phyloP scores from a whole-genome alignment of 495 filamentous ascomycete species.

The Thozetella sp. region DNA sequence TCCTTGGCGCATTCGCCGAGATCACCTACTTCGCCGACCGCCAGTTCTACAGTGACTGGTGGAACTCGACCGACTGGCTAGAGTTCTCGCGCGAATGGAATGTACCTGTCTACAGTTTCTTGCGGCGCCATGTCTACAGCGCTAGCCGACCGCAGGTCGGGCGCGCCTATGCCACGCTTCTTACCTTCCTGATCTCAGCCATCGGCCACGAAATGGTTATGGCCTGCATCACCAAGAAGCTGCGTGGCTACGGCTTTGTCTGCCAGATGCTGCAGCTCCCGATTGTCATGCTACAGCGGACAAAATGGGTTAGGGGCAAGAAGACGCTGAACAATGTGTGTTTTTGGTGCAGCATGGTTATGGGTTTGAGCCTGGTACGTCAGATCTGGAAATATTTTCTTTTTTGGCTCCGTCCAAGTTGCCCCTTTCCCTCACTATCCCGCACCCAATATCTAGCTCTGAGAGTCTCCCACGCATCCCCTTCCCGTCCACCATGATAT shows the following conservation, averaged over 20 bases:
- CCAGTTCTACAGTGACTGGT: conserved; percentile 98
- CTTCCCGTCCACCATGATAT: neutral
- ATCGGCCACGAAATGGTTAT: conserved; percentile 94
- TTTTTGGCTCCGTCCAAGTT: neutral
- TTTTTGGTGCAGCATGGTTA: conserved; percentile 95
- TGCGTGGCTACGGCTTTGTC: conserved; percentile 90
- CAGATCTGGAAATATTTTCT: neutral
- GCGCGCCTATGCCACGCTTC: conserved; percentile 77
- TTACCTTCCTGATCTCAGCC: conserved; percentile 90
- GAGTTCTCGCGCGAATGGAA: conserved; percentile 99
- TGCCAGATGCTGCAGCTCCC: conserved; percentile 97
- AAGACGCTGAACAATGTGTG: conserved; percentile 86
- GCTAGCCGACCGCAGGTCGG: conserved; percentile 75
- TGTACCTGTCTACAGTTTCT: conserved; percentile 96
- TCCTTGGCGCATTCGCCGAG: conserved; percentile 92
- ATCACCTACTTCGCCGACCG: conserved; percentile 93
- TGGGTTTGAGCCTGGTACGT: conserved; percentile 84
- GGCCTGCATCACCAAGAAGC: conserved; percentile 97
- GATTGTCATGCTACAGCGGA: conserved; percentile 88
- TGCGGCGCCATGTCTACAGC: conserved; percentile 91
- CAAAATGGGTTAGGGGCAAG: conserved; percentile 69
- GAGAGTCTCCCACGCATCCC: neutral
- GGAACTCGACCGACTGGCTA: conserved; percentile 87
- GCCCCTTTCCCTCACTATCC: too few species aligned
- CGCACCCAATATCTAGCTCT: neutral